phyloP scores from a whole-genome alignment of 176 grass and related monocot species.

The Stipa capillata region DNA sequence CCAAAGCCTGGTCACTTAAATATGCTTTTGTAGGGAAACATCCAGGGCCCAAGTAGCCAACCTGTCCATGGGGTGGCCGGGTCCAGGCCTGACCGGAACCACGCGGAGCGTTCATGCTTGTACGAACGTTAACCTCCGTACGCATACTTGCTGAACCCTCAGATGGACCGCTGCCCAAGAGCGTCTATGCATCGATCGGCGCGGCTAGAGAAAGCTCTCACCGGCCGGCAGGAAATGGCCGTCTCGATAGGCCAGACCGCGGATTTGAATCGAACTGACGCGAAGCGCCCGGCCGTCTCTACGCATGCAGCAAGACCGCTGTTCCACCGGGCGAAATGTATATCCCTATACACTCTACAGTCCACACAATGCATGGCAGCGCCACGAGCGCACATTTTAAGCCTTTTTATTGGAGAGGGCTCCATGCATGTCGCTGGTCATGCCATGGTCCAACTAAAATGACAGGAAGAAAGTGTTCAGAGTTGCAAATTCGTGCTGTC shows the following conservation, averaged over 20 bases:
- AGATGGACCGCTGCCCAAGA: too few species aligned
- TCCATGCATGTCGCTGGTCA: neutral
- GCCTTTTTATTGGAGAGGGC: neutral
- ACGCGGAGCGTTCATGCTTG: neutral
- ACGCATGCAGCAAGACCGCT: too few species aligned
- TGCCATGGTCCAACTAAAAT: neutral
- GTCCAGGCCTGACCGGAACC: neutral
- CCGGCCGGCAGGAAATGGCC: too few species aligned
- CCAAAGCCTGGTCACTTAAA: neutral
- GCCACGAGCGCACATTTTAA: neutral
- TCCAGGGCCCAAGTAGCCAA: constrained; percentile 12
- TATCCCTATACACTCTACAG: too few species aligned
- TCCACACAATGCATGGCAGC: too few species aligned
- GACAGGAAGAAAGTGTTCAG: neutral
- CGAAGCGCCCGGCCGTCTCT: too few species aligned
- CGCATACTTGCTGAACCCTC: too few species aligned
- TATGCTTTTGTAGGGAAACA: neutral
- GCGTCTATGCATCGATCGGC: too few species aligned
- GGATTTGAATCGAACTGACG: too few species aligned
- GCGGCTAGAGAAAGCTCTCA: too few species aligned
- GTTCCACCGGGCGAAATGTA: too few species aligned
- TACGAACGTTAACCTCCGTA: neutral
- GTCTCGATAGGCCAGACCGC: too few species aligned
- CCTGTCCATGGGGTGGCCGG: neutral
- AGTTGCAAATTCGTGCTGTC: neutral